phyloP scores from a whole-genome alignment of 306 rosid genomes.

The Macrotyloma uniflorum region DNA sequence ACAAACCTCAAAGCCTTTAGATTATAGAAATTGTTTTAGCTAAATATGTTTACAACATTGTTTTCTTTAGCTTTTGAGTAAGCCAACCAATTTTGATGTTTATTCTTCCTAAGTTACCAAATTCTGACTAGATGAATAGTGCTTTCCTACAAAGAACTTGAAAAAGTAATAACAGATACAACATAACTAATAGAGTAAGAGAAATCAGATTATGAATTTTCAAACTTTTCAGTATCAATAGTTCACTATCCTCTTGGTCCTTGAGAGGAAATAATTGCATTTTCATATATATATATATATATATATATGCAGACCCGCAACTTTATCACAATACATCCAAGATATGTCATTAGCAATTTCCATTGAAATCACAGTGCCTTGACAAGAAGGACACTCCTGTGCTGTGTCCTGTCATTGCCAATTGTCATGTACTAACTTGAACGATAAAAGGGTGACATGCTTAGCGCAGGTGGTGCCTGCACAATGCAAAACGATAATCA shows the following conservation, averaged over 20 bases:
- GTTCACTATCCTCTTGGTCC: conserved; percentile 5
- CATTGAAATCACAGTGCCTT: conserved; percentile 21
- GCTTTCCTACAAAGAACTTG: neutral
- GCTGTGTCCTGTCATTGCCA: neutral
- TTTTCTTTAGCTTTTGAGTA: no score
- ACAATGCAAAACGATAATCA: conserved; percentile 25
- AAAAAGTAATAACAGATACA: neutral
- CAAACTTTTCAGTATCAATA: neutral
- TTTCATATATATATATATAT: conserved; percentile 3
- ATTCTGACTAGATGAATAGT: neutral
- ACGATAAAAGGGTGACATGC: neutral
- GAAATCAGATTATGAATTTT: conserved; percentile 4
- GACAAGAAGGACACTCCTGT: conserved; percentile 11
- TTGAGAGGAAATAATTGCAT: neutral
- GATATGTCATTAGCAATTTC: neutral
- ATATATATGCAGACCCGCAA: no score
- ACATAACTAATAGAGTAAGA: neutral
- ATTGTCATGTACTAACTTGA: neutral
- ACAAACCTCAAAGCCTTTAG: no score
- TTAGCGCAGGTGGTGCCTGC: conserved; percentile 94
- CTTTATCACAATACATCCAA: neutral
- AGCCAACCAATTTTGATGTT: neutral
- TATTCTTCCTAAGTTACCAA: neutral
- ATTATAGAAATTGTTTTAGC: no score
- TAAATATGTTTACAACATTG: no score